Evolutionary conservation across 371 early-diverging fungal species (phyloP), one percentile per base, ranked within the genome.

Genomic region (Mucor racemosus): DNA sequence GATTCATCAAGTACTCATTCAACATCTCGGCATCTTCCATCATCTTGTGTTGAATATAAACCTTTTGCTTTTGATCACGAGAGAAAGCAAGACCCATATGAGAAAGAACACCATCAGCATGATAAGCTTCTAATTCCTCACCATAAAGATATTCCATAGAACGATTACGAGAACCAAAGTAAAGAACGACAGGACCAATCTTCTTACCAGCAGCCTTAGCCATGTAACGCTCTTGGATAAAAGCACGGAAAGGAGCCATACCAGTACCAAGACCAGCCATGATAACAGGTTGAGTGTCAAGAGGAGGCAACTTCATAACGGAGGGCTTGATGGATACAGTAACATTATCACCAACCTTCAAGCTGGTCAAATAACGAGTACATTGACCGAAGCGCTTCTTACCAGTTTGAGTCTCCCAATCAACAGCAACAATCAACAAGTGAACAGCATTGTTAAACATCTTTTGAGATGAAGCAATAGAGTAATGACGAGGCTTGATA

Each of bases 231-330:
- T 96, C 97, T 79, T 97, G 93, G 74, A 97, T 92, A 67, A 97
- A 97, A 3, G 96, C 97, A 66, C 95, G 91, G 92, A 96, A 96
- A 39, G 97, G 97, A 17, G 97, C 97, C 95, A 97, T 96, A 69
- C 97, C 97, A 7, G 97, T 97, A 73, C 97, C 97, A 40, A 97
- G 87, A 71, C 97, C 97, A 55, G 97, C 92, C 95, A 97, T 96
- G 74, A 96, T 91, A 31, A 97, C 93, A 56, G 97, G 97, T 68
- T 92, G 91, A 56, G 77, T 75, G 67, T 91, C 91, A 41, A 86
- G 80, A 42, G 91, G 89, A 56, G 96, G 96, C 62, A 96, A 79
- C 77, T 93, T 95, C 97, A 97, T 97, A 34, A 96, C 95, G 1
- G 95, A 94, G 33, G 95, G 95, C 85, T 96, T 97, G 85, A 97